Evolutionary conservation across 768 basidiomycete species (phyloP), one percentile per base, ranked within the genome.

Genomic region (Amylocystis lapponica): DNA sequence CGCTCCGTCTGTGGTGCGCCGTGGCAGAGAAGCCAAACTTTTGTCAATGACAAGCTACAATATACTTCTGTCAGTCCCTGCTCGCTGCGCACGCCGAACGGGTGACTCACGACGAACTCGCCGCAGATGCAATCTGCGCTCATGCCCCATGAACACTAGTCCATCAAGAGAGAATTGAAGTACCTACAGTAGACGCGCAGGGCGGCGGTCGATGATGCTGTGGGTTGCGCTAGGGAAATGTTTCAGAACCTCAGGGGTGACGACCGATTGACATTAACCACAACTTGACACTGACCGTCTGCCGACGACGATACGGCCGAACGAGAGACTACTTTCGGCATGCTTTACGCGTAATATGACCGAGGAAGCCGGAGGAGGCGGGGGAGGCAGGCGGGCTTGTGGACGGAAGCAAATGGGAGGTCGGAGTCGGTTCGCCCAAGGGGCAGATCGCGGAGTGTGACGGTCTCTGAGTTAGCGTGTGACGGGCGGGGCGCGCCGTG

Each of bases 321-420:
- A 51, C 89, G 78, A 3, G 90, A 91, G 57, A 93, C 78, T 49
- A 96, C 87, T 64, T 94, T 94, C 41, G 92, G 92, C 92, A 95
- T 95, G 45, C 51, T 41, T 27, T 31, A 26, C 20, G 43, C 26
- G 12, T 17, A 19, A n/a, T 13, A 33, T 6, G 32, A 13, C 14
- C 5, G 14, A 19, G 6, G 14, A 14, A 35, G n/a, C 32, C 7
- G 32, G 12, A 41, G 27, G 10, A 29, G 29, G 16, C 21, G 26
- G 13, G 16, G 21, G 12, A 20, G 7, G 14, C 32, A n/a, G 32
- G n/a, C 9, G 5, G 20, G 9, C 17, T 7, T 10, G 12, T 37
- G 36, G 19, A 13, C 13, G 27, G 37, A 39, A 39, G 37, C 6
- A 38, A 16, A 26, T 25, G 22, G 22, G 14, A 33, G 31, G 31